Evolutionary conservation across 2,329 filamentous ascomycete species (phyloP), one percentile per base, ranked within the genome.

Genomic region (Helotiales sp.): DNA sequence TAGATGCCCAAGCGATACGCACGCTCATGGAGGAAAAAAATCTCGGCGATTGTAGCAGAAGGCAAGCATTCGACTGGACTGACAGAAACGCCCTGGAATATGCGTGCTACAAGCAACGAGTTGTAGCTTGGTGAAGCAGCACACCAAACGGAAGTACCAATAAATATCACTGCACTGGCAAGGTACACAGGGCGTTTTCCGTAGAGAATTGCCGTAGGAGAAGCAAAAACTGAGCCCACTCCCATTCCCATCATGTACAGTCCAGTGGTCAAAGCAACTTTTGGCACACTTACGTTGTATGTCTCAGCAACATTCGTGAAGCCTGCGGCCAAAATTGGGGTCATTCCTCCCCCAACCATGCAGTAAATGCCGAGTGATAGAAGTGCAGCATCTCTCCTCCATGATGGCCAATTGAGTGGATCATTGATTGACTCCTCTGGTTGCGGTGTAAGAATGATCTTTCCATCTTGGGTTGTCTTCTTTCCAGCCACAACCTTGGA

Each of bases 221-320:
- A 96, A 74, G 91, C 90, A 61, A 98, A 76, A 6, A 97, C 89
- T 20, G 89, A 93, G 1, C 95, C 95, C 0, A 97, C 74, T 1
- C 94, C 95, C 45, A 98, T 82, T 0, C 96, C 96, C 86, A 97
- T 85, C 94, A 98, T 97, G 81, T 93, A 97, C 15, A 97, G 81
- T 0, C 94, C 94, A 0, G 94, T 97, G 0, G 95, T 98, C 65
- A 97, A 83, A 2, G 95, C 90, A 3, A 97, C 93, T 61, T 86
- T 80, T 32, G 93, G 86, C 17, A 91, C 87, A 0, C 87, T 83
- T 24, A 97, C 87, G 67, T 85, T 69, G 76, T 91, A 90, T 1
- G 84, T 86, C 0, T 83, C 70, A 1, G 93, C 90, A 13, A 98
- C 91, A 50, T 96, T 83, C 34, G 89, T 89, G 81, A 97, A 98